These are phyloP conservation scores for Spiromastix sp. DNA, from an alignment of 2,329 filamentous ascomycete genomes.

Conservation along the genomic window DNA sequence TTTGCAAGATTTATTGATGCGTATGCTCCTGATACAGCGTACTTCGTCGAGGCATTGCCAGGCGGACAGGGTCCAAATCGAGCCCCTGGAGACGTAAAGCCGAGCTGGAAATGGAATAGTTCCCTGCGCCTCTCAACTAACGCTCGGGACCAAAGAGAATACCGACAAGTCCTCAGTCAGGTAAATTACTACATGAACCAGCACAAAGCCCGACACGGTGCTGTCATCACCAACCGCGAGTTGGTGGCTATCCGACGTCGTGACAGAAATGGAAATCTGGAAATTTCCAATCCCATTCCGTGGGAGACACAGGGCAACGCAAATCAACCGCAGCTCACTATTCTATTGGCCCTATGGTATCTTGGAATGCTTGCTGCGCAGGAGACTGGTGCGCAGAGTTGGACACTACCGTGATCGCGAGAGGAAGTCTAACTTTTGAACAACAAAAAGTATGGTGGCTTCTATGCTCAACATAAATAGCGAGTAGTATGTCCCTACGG, in stretches of 20 bases:
- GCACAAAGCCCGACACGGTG: slow-evolving; percentile 5
- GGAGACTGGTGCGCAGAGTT: no score
- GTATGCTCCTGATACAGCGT: slow-evolving; percentile 4
- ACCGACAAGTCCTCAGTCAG: slow-evolving; percentile 5
- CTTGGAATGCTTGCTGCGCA: slow-evolving; percentile 5
- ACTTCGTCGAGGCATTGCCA: neutral
- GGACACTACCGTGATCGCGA: no score
- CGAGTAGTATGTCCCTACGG: no score
- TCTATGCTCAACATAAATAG: no score
- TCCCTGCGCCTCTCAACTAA: neutral
- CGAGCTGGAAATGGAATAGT: slow-evolving; percentile 7
- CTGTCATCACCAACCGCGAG: slow-evolving; percentile 10
- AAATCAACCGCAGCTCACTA: slow-evolving; percentile 1
- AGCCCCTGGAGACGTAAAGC: slow-evolving; percentile 6
- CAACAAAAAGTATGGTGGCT: no score
- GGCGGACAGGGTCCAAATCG: slow-evolving; percentile 1
- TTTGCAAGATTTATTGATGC: neutral
- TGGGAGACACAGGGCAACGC: neutral
- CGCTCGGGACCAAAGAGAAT: slow-evolving; percentile 2
- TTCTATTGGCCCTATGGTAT: slow-evolving; percentile 5
- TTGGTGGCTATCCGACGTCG: neutral
- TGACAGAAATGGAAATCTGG: neutral
- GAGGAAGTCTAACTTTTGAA: no score
- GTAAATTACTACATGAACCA: slow-evolving; percentile 8
- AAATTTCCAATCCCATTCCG: neutral